These are phyloP conservation scores for Lepiota venenata DNA, from an alignment of 768 basidiomycete genomes.

Conservation along the genomic window DNA sequence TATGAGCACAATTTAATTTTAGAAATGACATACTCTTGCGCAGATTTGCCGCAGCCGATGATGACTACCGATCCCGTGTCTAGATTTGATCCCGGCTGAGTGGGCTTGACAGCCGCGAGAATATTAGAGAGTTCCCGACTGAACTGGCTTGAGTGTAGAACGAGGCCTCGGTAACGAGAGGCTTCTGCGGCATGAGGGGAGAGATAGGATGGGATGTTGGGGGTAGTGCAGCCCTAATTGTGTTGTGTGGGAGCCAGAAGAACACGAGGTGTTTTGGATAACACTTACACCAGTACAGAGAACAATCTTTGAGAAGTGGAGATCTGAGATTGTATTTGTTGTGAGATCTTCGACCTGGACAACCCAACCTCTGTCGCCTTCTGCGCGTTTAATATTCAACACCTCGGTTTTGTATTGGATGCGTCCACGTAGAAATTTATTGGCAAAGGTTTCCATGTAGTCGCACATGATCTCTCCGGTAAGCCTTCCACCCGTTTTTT, in stretches of 20 bases:
- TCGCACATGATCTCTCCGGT: conserved; percentile 41
- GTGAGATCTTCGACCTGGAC: conserved; percentile 34
- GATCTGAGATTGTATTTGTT: conserved; percentile 2
- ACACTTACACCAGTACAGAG: conserved; percentile 20
- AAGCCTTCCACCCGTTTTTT: conserved; percentile 33
- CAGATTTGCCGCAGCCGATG: conserved; percentile 65
- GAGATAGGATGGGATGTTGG: conserved; percentile 41
- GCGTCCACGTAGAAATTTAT: conserved; percentile 30
- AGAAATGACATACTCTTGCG: conserved; percentile 43
- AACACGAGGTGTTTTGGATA: not conserved
- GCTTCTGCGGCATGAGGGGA: conserved; percentile 32
- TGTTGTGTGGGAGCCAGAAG: not conserved
- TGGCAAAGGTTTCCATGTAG: conserved; percentile 46
- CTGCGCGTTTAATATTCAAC: conserved; percentile 34
- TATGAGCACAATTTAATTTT: too few relatives aligned
- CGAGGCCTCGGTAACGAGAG: conserved; percentile 39
- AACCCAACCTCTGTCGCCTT: conserved; percentile 33
- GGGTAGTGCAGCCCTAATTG: conserved; percentile 51
- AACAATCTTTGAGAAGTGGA: conserved; percentile 3
- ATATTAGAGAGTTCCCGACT: conserved; percentile 37
- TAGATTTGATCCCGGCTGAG: conserved; percentile 10
- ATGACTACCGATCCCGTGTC: conserved; percentile 35
- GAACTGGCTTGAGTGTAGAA: conserved; percentile 53
- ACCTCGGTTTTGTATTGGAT: conserved; percentile 36
- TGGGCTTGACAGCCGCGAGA: conserved; percentile 24